Base-by-base conservation (phyloP, 768 basidiomycete species). In the Pisolithus microcarpus region DNA sequence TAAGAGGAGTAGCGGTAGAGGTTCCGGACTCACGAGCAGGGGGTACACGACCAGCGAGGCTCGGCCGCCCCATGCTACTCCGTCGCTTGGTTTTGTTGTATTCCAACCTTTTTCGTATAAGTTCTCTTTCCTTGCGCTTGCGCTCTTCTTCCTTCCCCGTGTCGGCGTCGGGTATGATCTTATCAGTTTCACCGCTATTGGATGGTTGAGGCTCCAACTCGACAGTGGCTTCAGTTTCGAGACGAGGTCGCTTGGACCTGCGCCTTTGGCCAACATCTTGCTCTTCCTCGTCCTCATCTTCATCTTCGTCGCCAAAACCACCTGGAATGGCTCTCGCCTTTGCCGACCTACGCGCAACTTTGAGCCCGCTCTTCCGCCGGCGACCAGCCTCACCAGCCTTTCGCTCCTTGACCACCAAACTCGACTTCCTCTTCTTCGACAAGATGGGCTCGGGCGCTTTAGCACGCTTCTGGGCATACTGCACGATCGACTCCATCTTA, bases 401-500 rank as follows among this genome's bases (percentile, higher is more conserved):
- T 49, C 72, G 67, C 15, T 64, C 63, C 42, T 65, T 69, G 19
- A 65, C 61, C 11, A 79, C 65, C 44, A 75, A 72, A 55, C 76
- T 81, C 42, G 84, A 81, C 58, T 77, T 75, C 53, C 74, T 66
- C 59, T 73, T 77, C 63, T 64, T 67, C 10, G 65, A 65, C 26
- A 62, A 16, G 43, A 68, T 58, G 5, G 59, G 39, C 15, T 62
- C 54, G 10, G 56, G 31, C 56, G 56, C 42, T 2, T 50, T 48
- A 9, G 61, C 60, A 16, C 74, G 70, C 43, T 61, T 70, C 26
- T 74, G 75, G 5, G 78, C 73, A 57, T 79, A 79, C 53, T 78
- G 76, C 10, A 70, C 76, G 59, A 90, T 89, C 7, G 84, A 82
- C 56, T 87, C 85, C 88, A 91, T 91, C 73, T 80, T 84, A 49